phyloP scores from a whole-genome alignment of 2,329 filamentous ascomycete species.

The Aspergillus ibericus region DNA sequence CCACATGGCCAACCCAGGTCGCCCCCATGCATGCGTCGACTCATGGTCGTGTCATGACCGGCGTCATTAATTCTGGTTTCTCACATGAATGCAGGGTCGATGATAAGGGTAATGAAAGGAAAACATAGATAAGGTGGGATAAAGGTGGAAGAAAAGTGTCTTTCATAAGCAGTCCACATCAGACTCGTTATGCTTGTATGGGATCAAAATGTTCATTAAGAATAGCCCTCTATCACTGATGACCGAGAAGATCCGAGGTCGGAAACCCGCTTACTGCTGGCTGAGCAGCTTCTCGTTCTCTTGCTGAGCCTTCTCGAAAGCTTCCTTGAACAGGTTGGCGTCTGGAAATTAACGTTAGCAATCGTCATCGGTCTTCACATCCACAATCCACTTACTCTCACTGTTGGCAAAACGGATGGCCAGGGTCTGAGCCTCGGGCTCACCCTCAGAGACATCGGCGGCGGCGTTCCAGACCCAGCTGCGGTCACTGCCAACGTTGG shows the following conservation, averaged over 20 bases:
- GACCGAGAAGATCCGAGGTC: neutral
- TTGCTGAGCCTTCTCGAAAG: constrained; percentile 94
- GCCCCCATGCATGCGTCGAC: constrained; percentile 10
- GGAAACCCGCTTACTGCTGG: constrained; percentile 44
- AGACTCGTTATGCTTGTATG: constrained; percentile 8
- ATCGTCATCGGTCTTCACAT: neutral
- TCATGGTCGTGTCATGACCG: constrained; percentile 18
- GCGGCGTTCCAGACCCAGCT: constrained; percentile 99
- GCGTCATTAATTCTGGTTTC: constrained; percentile 29
- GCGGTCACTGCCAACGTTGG: constrained; percentile 96
- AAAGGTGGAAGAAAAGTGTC: constrained; percentile 5
- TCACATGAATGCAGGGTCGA: constrained; percentile 19
- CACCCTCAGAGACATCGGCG: constrained; percentile 96
- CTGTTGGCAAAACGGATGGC: constrained; percentile 97
- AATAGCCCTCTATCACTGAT: constrained; percentile 13
- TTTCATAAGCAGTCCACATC: constrained; percentile 9
- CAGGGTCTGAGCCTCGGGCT: constrained; percentile 92
- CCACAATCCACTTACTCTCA: constrained; percentile 68
- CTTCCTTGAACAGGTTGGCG: constrained; percentile 95
- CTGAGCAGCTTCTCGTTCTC: constrained; percentile 88
- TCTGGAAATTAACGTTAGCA: constrained; percentile 55
- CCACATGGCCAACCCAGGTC: constrained; percentile 13
- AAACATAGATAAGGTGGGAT: constrained; percentile 2
- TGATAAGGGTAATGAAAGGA: constrained; percentile 8
- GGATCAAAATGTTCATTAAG: constrained; percentile 13